Percentiles rank a stretch among this genome's conserved stretches.
These are phyloP conservation scores for Yarrowia yakushimensis DNA, from an alignment of 805 yeast species.

Conservation along the genomic window DNA sequence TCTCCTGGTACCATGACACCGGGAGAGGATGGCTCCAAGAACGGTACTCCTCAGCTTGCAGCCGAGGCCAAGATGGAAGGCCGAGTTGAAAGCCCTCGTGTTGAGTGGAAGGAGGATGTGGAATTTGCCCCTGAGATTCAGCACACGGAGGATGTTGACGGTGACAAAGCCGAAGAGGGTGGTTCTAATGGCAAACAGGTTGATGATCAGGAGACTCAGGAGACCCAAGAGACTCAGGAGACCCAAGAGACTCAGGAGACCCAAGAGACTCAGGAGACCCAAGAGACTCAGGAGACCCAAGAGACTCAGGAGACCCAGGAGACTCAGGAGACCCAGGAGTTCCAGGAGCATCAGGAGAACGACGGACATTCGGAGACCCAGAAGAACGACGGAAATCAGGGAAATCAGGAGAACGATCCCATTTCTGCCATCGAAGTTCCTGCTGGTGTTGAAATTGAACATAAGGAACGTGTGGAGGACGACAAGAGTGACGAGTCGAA, in stretches of 20 bases:
- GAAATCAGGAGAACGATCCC: neutral
- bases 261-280: neutral
- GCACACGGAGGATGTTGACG: neutral
- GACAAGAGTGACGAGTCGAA: neutral
- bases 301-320: neutral
- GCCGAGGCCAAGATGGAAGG: neutral
- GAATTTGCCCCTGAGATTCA: neutral
- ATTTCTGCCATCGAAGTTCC: neutral
- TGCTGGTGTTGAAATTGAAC: conserved; percentile 5
- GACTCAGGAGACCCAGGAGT: neutral
- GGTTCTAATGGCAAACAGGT: no score
- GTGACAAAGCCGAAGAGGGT: neutral
- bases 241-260: neutral
- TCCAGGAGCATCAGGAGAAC: no score
- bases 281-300: neutral
- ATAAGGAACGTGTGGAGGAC: neutral
- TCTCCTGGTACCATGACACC: conserved; percentile 18
- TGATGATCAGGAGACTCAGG: neutral
- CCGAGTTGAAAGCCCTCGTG: neutral
- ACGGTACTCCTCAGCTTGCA: neutral
- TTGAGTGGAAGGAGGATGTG: neutral
- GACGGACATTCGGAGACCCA: neutral
- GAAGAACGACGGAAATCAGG: neutral
- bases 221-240: neutral
- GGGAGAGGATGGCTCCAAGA: neutral